Evolutionary conservation across 352 stramenopile genomes (phyloP).

Genomic region (Phytopythium litorale): DNA sequence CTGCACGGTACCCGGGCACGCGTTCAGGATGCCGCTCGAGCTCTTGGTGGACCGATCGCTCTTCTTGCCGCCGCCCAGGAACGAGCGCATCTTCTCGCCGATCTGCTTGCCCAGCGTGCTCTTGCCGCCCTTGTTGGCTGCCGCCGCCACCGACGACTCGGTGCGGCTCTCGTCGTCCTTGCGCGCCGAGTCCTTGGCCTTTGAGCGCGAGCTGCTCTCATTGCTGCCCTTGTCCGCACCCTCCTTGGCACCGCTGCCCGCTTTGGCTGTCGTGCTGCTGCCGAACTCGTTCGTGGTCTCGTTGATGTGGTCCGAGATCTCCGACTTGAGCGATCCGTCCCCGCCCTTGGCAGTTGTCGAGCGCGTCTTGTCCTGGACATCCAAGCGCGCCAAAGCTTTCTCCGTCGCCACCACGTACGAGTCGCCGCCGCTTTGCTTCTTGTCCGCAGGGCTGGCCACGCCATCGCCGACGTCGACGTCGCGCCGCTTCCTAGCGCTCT

Average conservation of each 20-base stretch:
- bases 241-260: constrained; percentile 14
- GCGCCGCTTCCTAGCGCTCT: constrained; percentile 12
- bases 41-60: constrained; percentile 50
- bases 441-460: constrained; percentile 8
- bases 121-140: constrained; percentile 28
- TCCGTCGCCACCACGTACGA: constrained; percentile 18
- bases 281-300: constrained; percentile 1
- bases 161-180: constrained; percentile 58
- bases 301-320: constrained; percentile 15
- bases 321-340: constrained; percentile 6
- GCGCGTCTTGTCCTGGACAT: constrained; percentile 27
- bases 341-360: background rate
- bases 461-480: background rate
- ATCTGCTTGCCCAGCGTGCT: constrained; percentile 67
- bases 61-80: constrained; percentile 74
- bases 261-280: background rate
- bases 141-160: constrained; percentile 23
- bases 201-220: constrained; percentile 12
- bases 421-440: constrained; percentile 16
- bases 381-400: constrained; percentile 31
- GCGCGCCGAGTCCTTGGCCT: constrained; percentile 14
- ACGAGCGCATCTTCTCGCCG: constrained; percentile 77
- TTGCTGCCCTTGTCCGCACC: constrained; percentile 8
- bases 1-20: constrained; percentile 70
- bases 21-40: constrained; percentile 78